A percentile compares a stretch with the other conserved stretches of the same genome.
Conservation (phyloP, 352 stramenopile genomes). For the Pythium phragmiticola region DNA sequence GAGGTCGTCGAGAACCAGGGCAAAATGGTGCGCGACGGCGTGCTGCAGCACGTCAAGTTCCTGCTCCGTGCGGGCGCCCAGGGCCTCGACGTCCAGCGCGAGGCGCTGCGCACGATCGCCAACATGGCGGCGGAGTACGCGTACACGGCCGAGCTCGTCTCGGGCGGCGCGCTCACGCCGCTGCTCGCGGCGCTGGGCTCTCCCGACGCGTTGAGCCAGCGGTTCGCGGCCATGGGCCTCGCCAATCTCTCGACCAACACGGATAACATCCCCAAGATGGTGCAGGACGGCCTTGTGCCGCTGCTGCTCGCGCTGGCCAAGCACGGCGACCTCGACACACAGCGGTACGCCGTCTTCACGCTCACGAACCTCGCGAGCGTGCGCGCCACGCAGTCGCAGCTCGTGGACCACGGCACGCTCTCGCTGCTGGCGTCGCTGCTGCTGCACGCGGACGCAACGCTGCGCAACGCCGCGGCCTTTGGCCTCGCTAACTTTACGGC, state of each 20-base stretch:
- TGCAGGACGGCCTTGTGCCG: conserved; percentile 88
- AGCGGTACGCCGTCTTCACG: conserved; percentile 91
- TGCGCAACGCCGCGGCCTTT: conserved; percentile 90
- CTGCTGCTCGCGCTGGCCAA: conserved; percentile 85
- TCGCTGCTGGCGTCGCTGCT: conserved; percentile 69
- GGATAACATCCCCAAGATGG: conserved; percentile 88
- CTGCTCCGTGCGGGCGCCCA: conserved; percentile 77
- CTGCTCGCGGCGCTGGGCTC: conserved; percentile 89
- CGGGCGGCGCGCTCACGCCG: conserved; percentile 85
- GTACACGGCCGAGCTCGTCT: conserved; percentile 92
- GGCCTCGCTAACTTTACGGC: conserved; percentile 93
- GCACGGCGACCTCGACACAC: conserved; percentile 89
- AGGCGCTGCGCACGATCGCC: conserved; percentile 91
- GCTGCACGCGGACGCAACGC: conserved; percentile 73
- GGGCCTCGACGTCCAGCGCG: conserved; percentile 91
- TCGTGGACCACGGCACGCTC: conserved; percentile 79
- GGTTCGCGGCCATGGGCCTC: conserved; percentile 94
- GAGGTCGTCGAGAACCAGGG: conserved; percentile 95
- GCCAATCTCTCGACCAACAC: conserved; percentile 94
- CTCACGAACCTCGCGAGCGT: conserved; percentile 93
- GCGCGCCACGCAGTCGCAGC: conserved; percentile 76
- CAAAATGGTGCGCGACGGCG: conserved; percentile 92
- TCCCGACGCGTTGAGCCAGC: conserved; percentile 90
- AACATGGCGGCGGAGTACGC: conserved; percentile 96
- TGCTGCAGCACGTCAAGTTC: conserved; percentile 96